These are phyloP conservation scores for Obelidium mucronatum DNA, from an alignment of 192 early-diverging fungal species.

Conservation along the genomic window DNA sequence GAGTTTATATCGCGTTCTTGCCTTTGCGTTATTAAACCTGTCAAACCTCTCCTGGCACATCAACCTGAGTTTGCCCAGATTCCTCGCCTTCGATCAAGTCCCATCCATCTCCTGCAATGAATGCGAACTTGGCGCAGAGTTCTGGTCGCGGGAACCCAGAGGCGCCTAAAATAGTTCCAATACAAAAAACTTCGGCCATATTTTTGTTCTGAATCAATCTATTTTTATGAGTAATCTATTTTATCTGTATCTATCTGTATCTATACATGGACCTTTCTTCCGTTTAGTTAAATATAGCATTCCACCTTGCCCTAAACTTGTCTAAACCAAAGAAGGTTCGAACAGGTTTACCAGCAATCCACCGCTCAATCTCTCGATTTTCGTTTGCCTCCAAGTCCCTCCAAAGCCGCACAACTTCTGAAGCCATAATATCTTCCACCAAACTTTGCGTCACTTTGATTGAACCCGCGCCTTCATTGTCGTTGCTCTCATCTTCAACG, in stretches of 20 bases:
- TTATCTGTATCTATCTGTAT: slow-evolving; percentile 35
- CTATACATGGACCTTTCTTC: background rate
- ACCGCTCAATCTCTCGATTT: background rate
- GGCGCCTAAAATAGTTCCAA: slow-evolving; percentile 56
- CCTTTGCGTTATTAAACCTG: background rate
- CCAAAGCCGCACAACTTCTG: slow-evolving; percentile 18
- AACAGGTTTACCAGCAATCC: background rate
- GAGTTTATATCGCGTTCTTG: background rate
- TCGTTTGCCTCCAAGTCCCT: background rate
- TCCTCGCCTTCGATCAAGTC: slow-evolving; percentile 52
- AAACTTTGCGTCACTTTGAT: background rate
- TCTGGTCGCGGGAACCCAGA: slow-evolving; percentile 50
- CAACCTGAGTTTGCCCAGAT: slow-evolving; percentile 58
- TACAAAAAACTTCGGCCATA: slow-evolving; percentile 61
- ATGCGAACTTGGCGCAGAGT: slow-evolving; percentile 53
- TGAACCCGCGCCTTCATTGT: background rate
- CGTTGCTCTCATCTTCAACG: background rate
- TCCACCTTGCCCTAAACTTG: too few species aligned
- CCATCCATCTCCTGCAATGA: slow-evolving; percentile 58
- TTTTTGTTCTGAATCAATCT: slow-evolving; percentile 6
- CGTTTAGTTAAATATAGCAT: background rate
- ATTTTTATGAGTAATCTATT: slow-evolving; percentile 35
- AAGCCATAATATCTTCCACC: slow-evolving; percentile 27
- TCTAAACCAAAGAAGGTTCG: slow-evolving; percentile 14
- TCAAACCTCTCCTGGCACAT: slow-evolving; percentile 44